These are phyloP conservation scores for Kernera saxatilis DNA, from an alignment of 345 rosid genomes.

Conservation along the genomic window DNA sequence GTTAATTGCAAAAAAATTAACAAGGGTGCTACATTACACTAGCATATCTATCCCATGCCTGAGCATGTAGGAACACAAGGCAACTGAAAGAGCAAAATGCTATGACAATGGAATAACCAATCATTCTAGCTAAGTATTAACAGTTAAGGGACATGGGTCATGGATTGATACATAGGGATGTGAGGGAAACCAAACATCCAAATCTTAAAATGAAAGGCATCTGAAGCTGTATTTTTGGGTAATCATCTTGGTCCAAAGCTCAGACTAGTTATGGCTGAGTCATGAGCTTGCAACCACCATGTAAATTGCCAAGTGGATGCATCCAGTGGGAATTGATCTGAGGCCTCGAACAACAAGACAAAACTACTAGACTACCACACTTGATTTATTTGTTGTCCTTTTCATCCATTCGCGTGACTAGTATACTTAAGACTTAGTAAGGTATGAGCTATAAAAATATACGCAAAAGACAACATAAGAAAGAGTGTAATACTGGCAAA, in stretches of 20 bases:
- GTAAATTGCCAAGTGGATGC: background rate
- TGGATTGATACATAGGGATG: background rate
- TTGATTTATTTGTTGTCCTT: background rate
- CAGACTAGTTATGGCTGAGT: background rate
- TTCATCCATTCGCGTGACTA: background rate
- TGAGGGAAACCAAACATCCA: background rate
- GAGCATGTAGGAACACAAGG: background rate
- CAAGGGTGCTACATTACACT: background rate
- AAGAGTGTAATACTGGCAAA: background rate
- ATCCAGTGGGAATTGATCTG: background rate
- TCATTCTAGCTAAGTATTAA: background rate
- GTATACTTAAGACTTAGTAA: background rate
- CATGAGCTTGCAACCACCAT: background rate
- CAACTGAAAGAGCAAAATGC: slow-evolving; percentile 8
- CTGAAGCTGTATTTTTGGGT: background rate
- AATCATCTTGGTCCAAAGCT: background rate
- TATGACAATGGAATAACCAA: background rate
- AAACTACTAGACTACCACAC: background rate
- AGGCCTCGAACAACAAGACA: background rate
- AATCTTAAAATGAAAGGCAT: background rate
- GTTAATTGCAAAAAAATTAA: background rate
- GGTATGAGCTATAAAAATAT: background rate
- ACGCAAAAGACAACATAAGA: background rate
- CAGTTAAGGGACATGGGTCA: background rate
- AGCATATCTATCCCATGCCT: slow-evolving; percentile 10